Evolutionary conservation across 1,284 basidiomycete species (phyloP).

Genomic region (Papiliotrema nemorosa): DNA sequence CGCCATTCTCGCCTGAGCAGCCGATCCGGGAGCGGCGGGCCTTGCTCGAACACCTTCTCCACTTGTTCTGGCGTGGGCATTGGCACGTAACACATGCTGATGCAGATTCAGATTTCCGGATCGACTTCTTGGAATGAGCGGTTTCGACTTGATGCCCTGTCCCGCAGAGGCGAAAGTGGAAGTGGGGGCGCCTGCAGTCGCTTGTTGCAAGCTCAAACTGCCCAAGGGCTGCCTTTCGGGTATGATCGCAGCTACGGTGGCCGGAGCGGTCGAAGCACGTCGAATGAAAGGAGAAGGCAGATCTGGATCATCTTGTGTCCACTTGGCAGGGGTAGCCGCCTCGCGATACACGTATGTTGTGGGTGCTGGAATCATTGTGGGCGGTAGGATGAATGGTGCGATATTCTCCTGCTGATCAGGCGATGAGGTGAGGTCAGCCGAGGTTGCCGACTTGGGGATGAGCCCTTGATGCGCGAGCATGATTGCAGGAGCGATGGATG

Average conservation of each 20-base stretch:
- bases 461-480: neutral
- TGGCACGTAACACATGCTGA: constrained; percentile 29
- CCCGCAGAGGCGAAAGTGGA: neutral
- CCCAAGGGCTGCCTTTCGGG: constrained; percentile 16
- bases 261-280: constrained; percentile 13
- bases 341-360: constrained; percentile 31
- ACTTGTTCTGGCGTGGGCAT: constrained; percentile 25
- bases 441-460: too few relatives aligned
- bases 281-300: constrained; percentile 40
- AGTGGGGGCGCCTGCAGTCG: neutral
- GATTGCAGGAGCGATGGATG: constrained; percentile 17
- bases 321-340: constrained; percentile 44
- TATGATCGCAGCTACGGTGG: neutral
- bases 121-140: constrained; percentile 21
- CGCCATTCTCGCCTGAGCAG: neutral
- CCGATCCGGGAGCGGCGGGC: neutral
- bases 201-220: constrained; percentile 12
- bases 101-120: constrained; percentile 29
- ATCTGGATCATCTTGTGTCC: constrained; percentile 40
- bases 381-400: constrained; percentile 10
- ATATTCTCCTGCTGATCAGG: constrained; percentile 2
- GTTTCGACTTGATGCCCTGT: neutral
- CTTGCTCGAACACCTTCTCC: constrained; percentile 8
- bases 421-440: too few relatives aligned
- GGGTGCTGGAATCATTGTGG: constrained; percentile 36